These are phyloP conservation scores for Saccharum officinarum DNA, from an alignment of 176 grass and related monocot species.

Conservation along the genomic window DNA sequence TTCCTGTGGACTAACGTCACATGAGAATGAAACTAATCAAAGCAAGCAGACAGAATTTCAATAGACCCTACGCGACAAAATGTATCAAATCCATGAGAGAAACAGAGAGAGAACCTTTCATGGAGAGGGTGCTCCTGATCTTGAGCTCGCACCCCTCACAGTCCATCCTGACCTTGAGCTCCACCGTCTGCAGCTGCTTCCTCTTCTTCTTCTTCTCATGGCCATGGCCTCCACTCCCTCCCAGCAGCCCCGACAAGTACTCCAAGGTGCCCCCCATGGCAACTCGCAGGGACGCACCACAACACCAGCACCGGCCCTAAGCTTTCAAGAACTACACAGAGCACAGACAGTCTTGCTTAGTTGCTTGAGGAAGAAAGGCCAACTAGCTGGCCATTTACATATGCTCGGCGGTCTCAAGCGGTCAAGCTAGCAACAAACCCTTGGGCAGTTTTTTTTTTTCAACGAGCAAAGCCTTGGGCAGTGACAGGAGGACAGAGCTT, in stretches of 20 bases:
- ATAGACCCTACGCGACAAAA: neutral
- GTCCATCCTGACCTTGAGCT: slow-evolving; percentile 78
- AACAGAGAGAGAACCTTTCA: slow-evolving; percentile 48
- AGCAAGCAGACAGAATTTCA: too few relatives aligned
- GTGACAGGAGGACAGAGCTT: slow-evolving; percentile 1
- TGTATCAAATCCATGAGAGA: neutral
- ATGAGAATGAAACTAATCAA: neutral
- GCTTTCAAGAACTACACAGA: neutral
- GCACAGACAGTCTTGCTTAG: neutral
- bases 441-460: neutral
- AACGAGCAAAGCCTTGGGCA: neutral
- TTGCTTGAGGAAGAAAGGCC: neutral
- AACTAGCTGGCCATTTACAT: neutral
- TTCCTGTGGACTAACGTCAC: neutral
- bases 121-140: slow-evolving; percentile 61
- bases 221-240: slow-evolving; percentile 39
- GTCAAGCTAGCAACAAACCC: neutral
- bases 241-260: slow-evolving; percentile 51
- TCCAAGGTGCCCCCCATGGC: slow-evolving; percentile 53
- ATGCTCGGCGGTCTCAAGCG: neutral
- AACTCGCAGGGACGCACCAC: neutral
- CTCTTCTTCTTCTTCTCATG: slow-evolving; percentile 39
- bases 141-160: slow-evolving; percentile 76
- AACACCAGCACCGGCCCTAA: neutral
- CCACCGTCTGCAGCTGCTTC: slow-evolving; percentile 70